Evolutionary conservation across 202 grass and related monocot genomes (phyloP), one percentile per base, ranked within the genome.

Genomic region (Miscanthus sacchariflorus): DNA sequence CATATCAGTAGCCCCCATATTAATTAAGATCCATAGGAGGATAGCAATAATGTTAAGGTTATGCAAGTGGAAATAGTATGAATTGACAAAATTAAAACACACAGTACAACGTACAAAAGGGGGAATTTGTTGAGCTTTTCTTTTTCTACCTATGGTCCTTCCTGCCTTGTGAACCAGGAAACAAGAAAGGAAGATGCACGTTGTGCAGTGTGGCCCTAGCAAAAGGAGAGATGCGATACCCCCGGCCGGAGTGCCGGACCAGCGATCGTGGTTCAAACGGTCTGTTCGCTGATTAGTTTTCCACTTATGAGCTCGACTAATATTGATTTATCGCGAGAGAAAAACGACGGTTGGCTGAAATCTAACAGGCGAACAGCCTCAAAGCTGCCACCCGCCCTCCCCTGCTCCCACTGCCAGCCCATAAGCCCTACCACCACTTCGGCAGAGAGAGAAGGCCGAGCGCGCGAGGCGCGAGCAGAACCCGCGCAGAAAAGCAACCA

Each of bases 331-430:
- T 30, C 28, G 28, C 28, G 28, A 30, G 28, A 30, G 28, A 30
- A 30, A 30, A 30, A 30, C 28, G 28, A 30, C 28, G 28, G 28
- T 30, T 30, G 28, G 28, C 28, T 30, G 28, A 30, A 30, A 30
- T 30, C 28, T 30, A 30, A 30, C 28, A 30, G 28, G 28, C 28
- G 28, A 30, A 30, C 28, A 30, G 28, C 28, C 28, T 30, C 28
- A 89, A 89, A 91, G 90, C 86, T 88, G 86, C 78, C 83, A 86
- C 72, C 78, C 82, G 77, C 71, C 65, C 75, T 54, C 54, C 8
- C 23, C 66, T 67, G 74, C 74, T 56, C 45, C 33, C 65, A 43
- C 84, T 50, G 27, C 35, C 52, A 40, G 39, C 40, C 9, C 70
- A 19, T 5, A 54, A 48, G 12, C 54, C 54, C 42, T 19, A 21